A percentile compares a stretch with the other conserved stretches of the same genome.
Conservation (phyloP, 1,139 yeast genomes). For the Sugiyamaella neomexicana region DNA sequence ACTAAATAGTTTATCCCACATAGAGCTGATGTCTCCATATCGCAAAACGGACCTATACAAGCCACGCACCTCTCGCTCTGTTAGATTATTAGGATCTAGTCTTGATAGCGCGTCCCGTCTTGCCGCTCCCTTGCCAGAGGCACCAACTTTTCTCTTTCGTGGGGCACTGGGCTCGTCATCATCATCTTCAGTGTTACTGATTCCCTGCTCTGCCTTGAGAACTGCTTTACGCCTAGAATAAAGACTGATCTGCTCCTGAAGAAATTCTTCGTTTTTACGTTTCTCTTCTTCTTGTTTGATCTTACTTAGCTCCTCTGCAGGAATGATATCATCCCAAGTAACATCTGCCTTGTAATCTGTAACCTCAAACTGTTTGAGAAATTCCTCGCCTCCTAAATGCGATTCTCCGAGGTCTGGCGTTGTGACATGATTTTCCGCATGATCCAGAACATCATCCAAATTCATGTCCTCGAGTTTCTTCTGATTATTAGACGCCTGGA, state of each 20-base stretch:
- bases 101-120: conserved; percentile 37
- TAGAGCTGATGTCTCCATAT: conserved; percentile 73
- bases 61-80: conserved; percentile 85
- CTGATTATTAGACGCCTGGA: conserved; percentile 74
- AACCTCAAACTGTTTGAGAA: conserved; percentile 94
- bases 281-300: conserved; percentile 90
- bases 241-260: conserved; percentile 88
- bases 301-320: conserved; percentile 86
- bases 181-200: conserved; percentile 39
- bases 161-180: conserved; percentile 42
- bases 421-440: conserved; percentile 96
- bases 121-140: conserved; percentile 10
- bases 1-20: conserved; percentile 81
- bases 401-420: conserved; percentile 97
- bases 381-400: conserved; percentile 97
- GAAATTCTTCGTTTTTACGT: conserved; percentile 78
- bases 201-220: conserved; percentile 49
- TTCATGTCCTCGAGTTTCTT: conserved; percentile 93
- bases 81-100: conserved; percentile 57
- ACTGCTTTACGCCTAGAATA: conserved; percentile 74
- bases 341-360: conserved; percentile 98
- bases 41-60: conserved; percentile 80
- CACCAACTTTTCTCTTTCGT: conserved; percentile 36
- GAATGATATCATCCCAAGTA: conserved; percentile 99
- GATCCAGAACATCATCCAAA: conserved; percentile 91